phyloP scores from a whole-genome alignment of 2,329 filamentous ascomycete genomes.

The Hypoxylon sp. region DNA sequence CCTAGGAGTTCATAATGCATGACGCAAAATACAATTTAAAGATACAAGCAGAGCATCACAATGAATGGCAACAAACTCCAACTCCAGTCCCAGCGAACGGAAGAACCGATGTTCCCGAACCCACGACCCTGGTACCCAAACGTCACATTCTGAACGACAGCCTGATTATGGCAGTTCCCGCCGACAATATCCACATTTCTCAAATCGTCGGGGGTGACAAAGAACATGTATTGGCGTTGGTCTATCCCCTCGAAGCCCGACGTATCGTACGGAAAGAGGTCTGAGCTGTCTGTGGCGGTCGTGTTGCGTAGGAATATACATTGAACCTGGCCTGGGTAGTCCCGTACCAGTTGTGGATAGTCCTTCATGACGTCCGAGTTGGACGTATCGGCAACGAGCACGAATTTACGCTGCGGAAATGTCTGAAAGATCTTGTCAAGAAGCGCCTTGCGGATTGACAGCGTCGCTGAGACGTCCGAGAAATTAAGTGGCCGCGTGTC shows the following conservation, averaged over 20 bases:
- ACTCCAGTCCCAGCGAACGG: slow-evolving; percentile 28
- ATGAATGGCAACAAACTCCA: slow-evolving; percentile 31
- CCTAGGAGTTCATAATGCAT: background rate
- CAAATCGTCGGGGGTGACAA: slow-evolving; percentile 79
- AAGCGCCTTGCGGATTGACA: slow-evolving; percentile 78
- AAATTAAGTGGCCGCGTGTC: slow-evolving; percentile 86
- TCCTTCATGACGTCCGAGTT: slow-evolving; percentile 83
- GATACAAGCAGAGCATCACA: slow-evolving; percentile 21
- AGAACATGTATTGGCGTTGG: slow-evolving; percentile 83
- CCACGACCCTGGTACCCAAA: slow-evolving; percentile 75
- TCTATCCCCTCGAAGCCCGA: slow-evolving; percentile 77
- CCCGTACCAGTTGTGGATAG: slow-evolving; percentile 71
- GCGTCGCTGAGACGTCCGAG: slow-evolving; percentile 78
- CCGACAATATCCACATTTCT: slow-evolving; percentile 74
- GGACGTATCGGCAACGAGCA: slow-evolving; percentile 81
- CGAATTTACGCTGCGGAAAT: slow-evolving; percentile 80
- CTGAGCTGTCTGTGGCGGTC: slow-evolving; percentile 74
- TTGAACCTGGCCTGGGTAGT: slow-evolving; percentile 79
- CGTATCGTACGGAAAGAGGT: slow-evolving; percentile 83
- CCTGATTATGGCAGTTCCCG: slow-evolving; percentile 76
- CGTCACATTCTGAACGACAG: slow-evolving; percentile 78
- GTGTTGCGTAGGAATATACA: slow-evolving; percentile 86
- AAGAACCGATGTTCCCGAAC: slow-evolving; percentile 54
- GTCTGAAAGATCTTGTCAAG: slow-evolving; percentile 81
- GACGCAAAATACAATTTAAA: slow-evolving; percentile 11